Conservation (phyloP, 306 rosid genomes). For the Nissolia schottii region DNA sequence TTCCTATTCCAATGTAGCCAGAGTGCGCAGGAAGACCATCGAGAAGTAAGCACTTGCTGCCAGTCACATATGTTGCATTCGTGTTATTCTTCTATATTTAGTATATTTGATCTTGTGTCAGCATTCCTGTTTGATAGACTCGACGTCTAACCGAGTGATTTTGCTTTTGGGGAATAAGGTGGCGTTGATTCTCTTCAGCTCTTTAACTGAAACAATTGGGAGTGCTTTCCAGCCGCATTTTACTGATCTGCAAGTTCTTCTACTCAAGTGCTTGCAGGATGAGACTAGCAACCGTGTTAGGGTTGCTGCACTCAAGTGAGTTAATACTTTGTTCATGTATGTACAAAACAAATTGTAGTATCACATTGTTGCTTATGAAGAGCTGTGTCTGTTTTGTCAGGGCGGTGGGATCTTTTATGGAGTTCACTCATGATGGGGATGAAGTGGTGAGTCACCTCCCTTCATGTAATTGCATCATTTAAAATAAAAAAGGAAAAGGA, state of each 20-base stretch:
- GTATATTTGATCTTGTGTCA: neutral
- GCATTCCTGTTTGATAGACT: slow-evolving; percentile 18
- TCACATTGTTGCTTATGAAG: slow-evolving; percentile 15
- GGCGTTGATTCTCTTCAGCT: slow-evolving; percentile 94
- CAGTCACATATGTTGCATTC: neutral
- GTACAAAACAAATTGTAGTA: neutral
- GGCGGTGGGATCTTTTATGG: slow-evolving; percentile 96
- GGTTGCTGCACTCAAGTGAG: slow-evolving; percentile 95
- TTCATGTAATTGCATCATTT: neutral
- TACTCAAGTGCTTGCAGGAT: slow-evolving; percentile 92
- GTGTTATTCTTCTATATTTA: no score
- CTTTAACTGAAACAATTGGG: slow-evolving; percentile 96
- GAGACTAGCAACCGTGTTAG: slow-evolving; percentile 93
- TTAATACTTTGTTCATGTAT: neutral
- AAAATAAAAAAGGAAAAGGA: neutral
- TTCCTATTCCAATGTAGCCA: slow-evolving; percentile 94
- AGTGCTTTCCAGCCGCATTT: slow-evolving; percentile 79
- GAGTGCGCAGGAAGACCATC: slow-evolving; percentile 93
- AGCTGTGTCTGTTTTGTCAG: slow-evolving; percentile 39
- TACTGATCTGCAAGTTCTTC: slow-evolving; percentile 81
- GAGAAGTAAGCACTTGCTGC: slow-evolving; percentile 59
- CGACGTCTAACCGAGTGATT: slow-evolving; percentile 10
- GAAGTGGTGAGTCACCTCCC: slow-evolving; percentile 75
- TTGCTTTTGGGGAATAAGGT: slow-evolving; percentile 58
- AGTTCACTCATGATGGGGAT: slow-evolving; percentile 83